Conservation (phyloP, 2,329 filamentous ascomycete species). For the Aspergillus pseudoviridinutans region DNA sequence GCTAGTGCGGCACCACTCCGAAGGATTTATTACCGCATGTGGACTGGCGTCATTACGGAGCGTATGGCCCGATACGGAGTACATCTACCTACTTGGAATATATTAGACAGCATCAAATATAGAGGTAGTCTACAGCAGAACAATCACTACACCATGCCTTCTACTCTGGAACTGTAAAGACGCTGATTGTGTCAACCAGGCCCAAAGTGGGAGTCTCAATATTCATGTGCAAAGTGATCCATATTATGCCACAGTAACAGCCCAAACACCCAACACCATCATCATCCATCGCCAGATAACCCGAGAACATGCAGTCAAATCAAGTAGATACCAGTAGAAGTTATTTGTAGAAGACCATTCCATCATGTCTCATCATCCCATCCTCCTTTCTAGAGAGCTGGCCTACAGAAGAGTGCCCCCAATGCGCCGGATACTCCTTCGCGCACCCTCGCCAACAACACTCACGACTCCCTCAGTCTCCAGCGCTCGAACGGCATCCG, state of each 20-base stretch:
- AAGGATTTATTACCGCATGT: neutral
- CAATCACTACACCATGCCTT: neutral
- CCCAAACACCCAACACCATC: constrained; percentile 14
- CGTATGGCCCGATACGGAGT: neutral
- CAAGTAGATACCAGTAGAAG: constrained; percentile 5
- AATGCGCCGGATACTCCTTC: constrained; percentile 76
- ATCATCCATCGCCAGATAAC: constrained; percentile 4
- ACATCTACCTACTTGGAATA: no score
- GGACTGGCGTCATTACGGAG: no score
- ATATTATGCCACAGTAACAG: neutral
- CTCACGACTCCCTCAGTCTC: constrained; percentile 83
- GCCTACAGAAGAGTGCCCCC: constrained; percentile 42
- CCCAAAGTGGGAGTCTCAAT: neutral
- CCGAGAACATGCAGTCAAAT: neutral
- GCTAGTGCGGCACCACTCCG: neutral
- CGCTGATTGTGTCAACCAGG: no score
- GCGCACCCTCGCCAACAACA: constrained; percentile 76
- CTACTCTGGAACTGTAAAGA: neutral
- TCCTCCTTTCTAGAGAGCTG: neutral
- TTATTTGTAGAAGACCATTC: constrained; percentile 25
- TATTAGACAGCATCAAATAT: neutral
- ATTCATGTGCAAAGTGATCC: neutral
- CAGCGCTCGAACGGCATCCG: constrained; percentile 71
- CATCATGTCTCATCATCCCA: constrained; percentile 25
- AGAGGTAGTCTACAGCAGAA: neutral